A percentile compares a stretch with the other conserved stretches of the same genome.
These are phyloP conservation scores for Yamadazyma membranifaciens DNA, from an alignment of 1,139 yeast species.

Conservation along the genomic window DNA sequence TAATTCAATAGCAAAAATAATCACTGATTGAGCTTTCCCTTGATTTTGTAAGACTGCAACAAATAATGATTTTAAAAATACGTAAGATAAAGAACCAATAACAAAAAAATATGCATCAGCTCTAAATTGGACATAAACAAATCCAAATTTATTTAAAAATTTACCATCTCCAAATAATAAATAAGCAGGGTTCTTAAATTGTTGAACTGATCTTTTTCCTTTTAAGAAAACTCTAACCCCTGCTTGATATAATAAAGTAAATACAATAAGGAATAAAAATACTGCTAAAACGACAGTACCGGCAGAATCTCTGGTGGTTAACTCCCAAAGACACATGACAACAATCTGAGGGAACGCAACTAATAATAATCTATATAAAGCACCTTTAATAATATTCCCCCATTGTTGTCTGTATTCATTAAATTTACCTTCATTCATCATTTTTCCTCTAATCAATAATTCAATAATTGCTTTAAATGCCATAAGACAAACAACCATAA, in stretches of 20 bases:
- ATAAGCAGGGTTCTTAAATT: conserved; percentile 91
- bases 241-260: conserved; percentile 69
- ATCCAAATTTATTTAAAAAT: conserved; percentile 86
- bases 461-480: conserved; percentile 76
- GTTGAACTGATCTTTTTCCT: conserved; percentile 68
- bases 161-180: conserved; percentile 80
- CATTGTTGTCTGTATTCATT: conserved; percentile 78
- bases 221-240: conserved; percentile 64
- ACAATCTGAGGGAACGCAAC: conserved; percentile 86
- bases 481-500: conserved; percentile 62
- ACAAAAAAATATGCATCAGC: conserved; percentile 89
- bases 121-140: conserved; percentile 84
- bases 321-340: conserved; percentile 85
- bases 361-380: conserved; percentile 75
- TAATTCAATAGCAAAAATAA: conserved; percentile 74
- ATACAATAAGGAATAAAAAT: conserved; percentile 55
- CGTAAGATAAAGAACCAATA: conserved; percentile 59
- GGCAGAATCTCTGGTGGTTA: conserved; percentile 76
- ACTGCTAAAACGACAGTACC: conserved; percentile 82
- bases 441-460: conserved; percentile 57
- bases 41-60: conserved; percentile 81
- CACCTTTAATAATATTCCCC: conserved; percentile 81
- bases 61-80: conserved; percentile 72
- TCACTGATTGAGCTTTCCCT: conserved; percentile 79
- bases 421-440: conserved; percentile 65